Base-by-base conservation (phyloP, 2,329 filamentous ascomycete species). In the Xylogone sp. region DNA sequence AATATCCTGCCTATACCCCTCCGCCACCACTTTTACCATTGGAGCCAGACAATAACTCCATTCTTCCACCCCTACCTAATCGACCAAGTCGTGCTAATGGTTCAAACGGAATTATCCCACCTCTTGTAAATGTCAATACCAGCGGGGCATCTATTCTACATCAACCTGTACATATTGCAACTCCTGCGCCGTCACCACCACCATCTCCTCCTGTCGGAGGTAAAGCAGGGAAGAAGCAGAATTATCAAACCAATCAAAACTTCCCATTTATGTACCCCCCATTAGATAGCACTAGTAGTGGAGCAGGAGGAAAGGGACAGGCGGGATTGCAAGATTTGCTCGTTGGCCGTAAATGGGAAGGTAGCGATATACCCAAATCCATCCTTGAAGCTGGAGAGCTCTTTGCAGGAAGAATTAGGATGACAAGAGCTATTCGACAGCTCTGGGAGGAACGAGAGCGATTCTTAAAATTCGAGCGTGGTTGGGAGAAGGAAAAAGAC, bases 231-330 rank as follows among this genome's bases (percentile, higher is more conserved):
- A 99, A 99, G 76, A 99, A 99, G 67, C 94, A 99, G 65, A 99
- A 97, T 61, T 99, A 99, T 63, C 94, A 99, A 68, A 99, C 94
- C 0, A 99, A 99, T 65, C 94, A 99, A 62, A 94, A 97, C 65
- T 97, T 99, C 58, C 94, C 94, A 0, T 97, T 99, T 65, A 84
- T 99, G 73, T 99, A 99, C 61, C 94, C 94, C 2, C 94, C 94
- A 1, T 75, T 97, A 18, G 93, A 97, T 69, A 86, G 86, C 55
- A 86, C 84, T 21, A 96, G 91, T 70, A 96, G 96, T 65, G 88
- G 87, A 60, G 85, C 93, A 34, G 93, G 94, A 47, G 93, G 93
- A 1, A 97, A 96, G 66, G 92, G 92, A 12, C 82, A 80, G 19
- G 88, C 91, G 5, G 88, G 88, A 42, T 71, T 92, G 43, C 90